Conservation (phyloP, 345 rosid genomes). For the Citrus glauca region DNA sequence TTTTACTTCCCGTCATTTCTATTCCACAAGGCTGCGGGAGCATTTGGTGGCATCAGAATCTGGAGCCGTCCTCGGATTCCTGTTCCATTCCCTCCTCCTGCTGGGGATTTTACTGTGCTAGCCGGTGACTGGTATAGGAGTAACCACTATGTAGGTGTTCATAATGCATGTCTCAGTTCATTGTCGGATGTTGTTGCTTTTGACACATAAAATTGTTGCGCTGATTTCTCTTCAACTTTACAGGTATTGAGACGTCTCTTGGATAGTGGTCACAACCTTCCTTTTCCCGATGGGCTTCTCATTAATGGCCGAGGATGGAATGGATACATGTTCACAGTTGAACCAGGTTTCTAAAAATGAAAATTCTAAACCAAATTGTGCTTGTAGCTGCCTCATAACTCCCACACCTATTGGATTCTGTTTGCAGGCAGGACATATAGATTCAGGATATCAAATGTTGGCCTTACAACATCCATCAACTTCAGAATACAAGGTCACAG, state of each 20-base stretch:
- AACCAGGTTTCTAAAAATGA: constrained; percentile 44
- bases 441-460: constrained; percentile 88
- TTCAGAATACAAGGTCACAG: constrained; percentile 85
- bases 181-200: background rate
- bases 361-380: background rate
- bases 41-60: constrained; percentile 72
- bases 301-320: constrained; percentile 92
- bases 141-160: constrained; percentile 59
- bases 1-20: constrained; percentile 83
- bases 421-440: constrained; percentile 73
- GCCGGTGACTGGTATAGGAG: constrained; percentile 89
- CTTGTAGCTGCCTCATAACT: background rate
- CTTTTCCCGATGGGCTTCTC: constrained; percentile 77
- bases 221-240: background rate
- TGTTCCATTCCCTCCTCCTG: constrained; percentile 74
- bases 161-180: background rate
- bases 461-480: constrained; percentile 61
- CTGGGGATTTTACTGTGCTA: constrained; percentile 62
- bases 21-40: constrained; percentile 96
- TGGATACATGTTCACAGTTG: constrained; percentile 68
- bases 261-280: constrained; percentile 62
- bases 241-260: constrained; percentile 53
- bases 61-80: constrained; percentile 89
- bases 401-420: background rate
- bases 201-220: background rate